Conservation (phyloP, 257 asterid species). For the Catharanthus roseus region DNA sequence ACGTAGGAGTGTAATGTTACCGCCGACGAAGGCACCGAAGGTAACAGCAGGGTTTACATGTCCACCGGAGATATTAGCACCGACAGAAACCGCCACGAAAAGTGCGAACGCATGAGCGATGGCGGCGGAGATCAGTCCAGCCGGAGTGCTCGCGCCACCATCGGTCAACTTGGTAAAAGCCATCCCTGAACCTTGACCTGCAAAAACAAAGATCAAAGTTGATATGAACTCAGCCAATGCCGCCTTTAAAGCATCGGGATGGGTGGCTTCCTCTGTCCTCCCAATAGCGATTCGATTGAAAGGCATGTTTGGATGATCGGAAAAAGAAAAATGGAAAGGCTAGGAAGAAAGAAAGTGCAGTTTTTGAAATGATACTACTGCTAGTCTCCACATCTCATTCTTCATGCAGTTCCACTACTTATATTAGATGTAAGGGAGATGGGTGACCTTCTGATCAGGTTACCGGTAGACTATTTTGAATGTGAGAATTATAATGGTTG, state of each 20-base stretch:
- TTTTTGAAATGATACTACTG: background rate
- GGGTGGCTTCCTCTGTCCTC: conserved; percentile 23
- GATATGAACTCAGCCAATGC: conserved; percentile 49
- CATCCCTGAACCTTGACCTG: conserved; percentile 40
- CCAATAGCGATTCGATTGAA: conserved; percentile 28
- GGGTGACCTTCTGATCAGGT: conserved; percentile 8
- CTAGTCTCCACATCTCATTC: conserved; percentile 19
- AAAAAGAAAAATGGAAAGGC: background rate
- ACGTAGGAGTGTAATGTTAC: conserved; percentile 35
- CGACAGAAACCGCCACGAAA: conserved; percentile 30
- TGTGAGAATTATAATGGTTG: background rate
- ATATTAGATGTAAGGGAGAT: conserved; percentile 1
- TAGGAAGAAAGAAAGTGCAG: background rate
- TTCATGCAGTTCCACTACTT: conserved; percentile 9
- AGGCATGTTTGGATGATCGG: conserved; percentile 25
- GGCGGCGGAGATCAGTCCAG: conserved; percentile 29
- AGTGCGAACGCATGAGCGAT: conserved; percentile 32
- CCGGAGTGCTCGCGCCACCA: conserved; percentile 24
- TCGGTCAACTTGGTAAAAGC: conserved; percentile 31
- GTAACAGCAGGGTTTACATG: conserved; percentile 40
- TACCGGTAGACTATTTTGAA: conserved; percentile 8
- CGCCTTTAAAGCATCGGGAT: conserved; percentile 35
- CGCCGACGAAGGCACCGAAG: conserved; percentile 34
- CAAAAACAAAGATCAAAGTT: conserved; percentile 41
- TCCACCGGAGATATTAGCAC: conserved; percentile 36